These are phyloP conservation scores for Punica granatum DNA, from an alignment of 345 rosid species.

Conservation along the genomic window DNA sequence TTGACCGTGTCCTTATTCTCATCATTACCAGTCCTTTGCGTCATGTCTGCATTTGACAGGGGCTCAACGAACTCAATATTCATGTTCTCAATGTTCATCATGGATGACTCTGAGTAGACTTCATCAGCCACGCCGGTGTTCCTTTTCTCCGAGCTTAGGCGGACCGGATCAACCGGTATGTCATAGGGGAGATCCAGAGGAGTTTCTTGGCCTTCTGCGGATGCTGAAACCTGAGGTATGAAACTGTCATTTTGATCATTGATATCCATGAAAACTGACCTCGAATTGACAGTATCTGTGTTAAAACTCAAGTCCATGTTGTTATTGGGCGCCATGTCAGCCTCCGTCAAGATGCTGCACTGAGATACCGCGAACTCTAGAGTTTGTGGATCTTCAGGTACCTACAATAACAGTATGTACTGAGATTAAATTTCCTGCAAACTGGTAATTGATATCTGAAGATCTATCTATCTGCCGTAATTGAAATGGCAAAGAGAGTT, in stretches of 20 bases:
- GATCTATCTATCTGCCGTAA: not conserved
- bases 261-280: constrained; percentile 19
- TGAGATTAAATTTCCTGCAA: not conserved
- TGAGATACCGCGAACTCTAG: constrained; percentile 55
- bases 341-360: constrained; percentile 42
- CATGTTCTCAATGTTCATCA: constrained; percentile 12
- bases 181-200: constrained; percentile 32
- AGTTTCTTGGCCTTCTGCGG: constrained; percentile 25
- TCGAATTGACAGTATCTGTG: constrained; percentile 22
- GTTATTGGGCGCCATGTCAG: constrained; percentile 17
- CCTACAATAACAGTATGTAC: constrained; percentile 24
- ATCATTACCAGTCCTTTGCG: constrained; percentile 28
- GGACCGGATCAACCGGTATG: not conserved
- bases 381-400: constrained; percentile 59
- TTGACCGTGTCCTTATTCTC: constrained; percentile 32
- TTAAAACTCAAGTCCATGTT: not conserved
- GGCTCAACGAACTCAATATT: constrained; percentile 33
- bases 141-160: not conserved
- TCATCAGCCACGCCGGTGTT: constrained; percentile 10
- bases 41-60: constrained; percentile 1
- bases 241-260: constrained; percentile 22
- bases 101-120: constrained; percentile 6
- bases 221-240: constrained; percentile 17
- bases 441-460: not conserved
- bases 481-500: not conserved